Evolutionary conservation across 805 yeast genomes (phyloP), one percentile per base, ranked within the genome.

Genomic region (Suhomyces pyralidae): DNA sequence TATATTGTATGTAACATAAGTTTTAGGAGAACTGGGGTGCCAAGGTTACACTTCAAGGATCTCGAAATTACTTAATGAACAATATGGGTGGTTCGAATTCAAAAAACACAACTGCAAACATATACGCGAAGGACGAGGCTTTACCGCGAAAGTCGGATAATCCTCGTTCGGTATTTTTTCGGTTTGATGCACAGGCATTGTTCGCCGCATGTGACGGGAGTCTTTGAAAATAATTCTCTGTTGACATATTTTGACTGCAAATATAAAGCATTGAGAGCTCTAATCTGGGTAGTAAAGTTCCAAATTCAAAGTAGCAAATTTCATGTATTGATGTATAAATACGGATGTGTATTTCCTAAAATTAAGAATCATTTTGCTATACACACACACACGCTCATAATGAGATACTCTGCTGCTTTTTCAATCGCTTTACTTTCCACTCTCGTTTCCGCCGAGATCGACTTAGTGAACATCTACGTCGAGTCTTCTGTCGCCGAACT

Each of bases 401-500:
- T 54, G 56, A 45, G 14, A 8, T 48, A 36, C 50, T 2, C 51
- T 17, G 24, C 42, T 38, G 22, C 46, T 38, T 10, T 46, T 26
- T 32, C 51, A 32, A 30, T 51, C 48, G 50, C 53, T 49, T 45
- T 52, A 17, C 46, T 44, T 10, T 45, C 51, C 30, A 7, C 54
- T 8, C 46, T 45, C 22, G 12, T 24, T n/a, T 44, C 43, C 34
- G 52, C 55, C 8, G 42, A 49, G 10, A 14, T 30, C 45, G 6
- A 17, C 45, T 20, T 15, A 22, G 44, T 51, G 30, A 17, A 26
- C 10, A 46, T 52, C 34, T 25, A 22, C 26, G 36, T 38, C 9
- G 43, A 45, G 22, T 48, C 51, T 5, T 36, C 19, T 40, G 25
- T 47, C 49, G 4, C 14, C 3, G 51, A 40, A 3, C 25, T 45